These are phyloP conservation scores for Bullera alba DNA, from an alignment of 768 basidiomycete genomes.

Conservation along the genomic window DNA sequence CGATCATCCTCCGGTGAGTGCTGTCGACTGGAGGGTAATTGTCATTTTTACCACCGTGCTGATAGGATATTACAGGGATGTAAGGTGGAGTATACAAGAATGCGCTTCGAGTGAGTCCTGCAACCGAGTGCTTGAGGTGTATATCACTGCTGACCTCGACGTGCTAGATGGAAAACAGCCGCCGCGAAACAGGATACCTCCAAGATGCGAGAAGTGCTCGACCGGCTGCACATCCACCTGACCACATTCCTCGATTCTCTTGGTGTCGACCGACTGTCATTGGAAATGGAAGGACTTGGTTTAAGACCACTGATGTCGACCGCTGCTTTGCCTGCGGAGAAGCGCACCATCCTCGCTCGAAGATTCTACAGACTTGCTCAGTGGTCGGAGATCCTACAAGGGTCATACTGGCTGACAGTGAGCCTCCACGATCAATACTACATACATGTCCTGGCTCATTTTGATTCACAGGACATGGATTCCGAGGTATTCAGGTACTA, in stretches of 20 bases:
- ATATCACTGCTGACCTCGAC: neutral
- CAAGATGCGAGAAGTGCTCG: conserved; percentile 7
- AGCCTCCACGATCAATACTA: neutral
- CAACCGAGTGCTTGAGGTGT: no score
- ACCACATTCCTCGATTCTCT: conserved; percentile 11
- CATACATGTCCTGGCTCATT: no score
- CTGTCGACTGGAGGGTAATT: neutral
- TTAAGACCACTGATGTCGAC: conserved; percentile 13
- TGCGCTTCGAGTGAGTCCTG: conserved; percentile 35
- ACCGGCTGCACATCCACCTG: conserved; percentile 22
- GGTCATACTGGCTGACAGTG: conserved; percentile 29
- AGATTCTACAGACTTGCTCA: conserved; percentile 29
- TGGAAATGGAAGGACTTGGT: conserved; percentile 28
- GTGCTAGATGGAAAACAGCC: conserved; percentile 31
- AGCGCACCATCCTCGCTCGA: conserved; percentile 21
- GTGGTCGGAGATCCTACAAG: conserved; percentile 35
- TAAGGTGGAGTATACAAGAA: conserved; percentile 36
- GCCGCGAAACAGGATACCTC: conserved; percentile 5
- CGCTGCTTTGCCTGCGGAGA: neutral
- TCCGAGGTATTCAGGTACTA: conserved; percentile 32
- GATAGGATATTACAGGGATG: conserved; percentile 24
- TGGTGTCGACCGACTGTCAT: conserved; percentile 4
- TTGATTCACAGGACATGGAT: conserved; percentile 22
- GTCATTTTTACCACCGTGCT: neutral
- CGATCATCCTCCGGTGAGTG: conserved; percentile 22